Conservation (phyloP, 1,284 basidiomycete species). For the Sporisorium iseilematis-ciliati region DNA sequence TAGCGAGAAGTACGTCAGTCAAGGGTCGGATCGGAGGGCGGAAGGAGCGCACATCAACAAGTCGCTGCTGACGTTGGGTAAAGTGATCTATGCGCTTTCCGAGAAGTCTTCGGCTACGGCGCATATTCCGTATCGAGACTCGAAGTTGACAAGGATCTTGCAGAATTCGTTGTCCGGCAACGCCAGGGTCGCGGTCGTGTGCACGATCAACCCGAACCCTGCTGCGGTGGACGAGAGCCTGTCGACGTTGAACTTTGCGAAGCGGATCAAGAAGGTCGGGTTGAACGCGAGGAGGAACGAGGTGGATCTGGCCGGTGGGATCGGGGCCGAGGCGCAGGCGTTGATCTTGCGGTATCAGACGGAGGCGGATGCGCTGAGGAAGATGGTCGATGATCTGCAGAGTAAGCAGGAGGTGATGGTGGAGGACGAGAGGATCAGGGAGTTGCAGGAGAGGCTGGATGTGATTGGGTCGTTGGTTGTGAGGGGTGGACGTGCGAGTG, state of each 20-base stretch:
- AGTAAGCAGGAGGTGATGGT: slow-evolving; percentile 14
- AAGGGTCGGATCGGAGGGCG: slow-evolving; percentile 55
- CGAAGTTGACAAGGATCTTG: slow-evolving; percentile 90
- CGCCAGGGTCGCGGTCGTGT: slow-evolving; percentile 94
- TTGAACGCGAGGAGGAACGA: slow-evolving; percentile 92
- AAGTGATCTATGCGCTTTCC: slow-evolving; percentile 67
- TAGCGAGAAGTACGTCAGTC: slow-evolving; percentile 82
- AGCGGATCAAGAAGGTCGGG: slow-evolving; percentile 82
- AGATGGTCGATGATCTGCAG: slow-evolving; percentile 56
- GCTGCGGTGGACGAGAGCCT: slow-evolving; percentile 80
- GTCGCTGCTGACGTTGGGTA: slow-evolving; percentile 70
- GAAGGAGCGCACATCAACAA: slow-evolving; percentile 74
- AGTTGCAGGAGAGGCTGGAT: slow-evolving; percentile 60
- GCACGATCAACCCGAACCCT: slow-evolving; percentile 76
- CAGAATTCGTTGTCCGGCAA: slow-evolving; percentile 95
- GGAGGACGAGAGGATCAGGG: slow-evolving; percentile 37
- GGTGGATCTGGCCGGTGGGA: slow-evolving; percentile 72
- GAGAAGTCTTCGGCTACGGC: slow-evolving; percentile 30
- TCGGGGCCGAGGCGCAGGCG: slow-evolving; percentile 60
- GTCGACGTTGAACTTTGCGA: slow-evolving; percentile 88
- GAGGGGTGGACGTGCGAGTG: slow-evolving; percentile 45
- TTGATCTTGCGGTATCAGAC: slow-evolving; percentile 60
- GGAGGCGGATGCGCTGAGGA: slow-evolving; percentile 59
- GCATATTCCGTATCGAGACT: slow-evolving; percentile 94
- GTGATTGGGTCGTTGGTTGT: slow-evolving; percentile 61